Percentiles rank a stretch among this genome's conserved stretches.
Conservation (phyloP, 139 green algal genomes). For the Gonium pectorale region DNA sequence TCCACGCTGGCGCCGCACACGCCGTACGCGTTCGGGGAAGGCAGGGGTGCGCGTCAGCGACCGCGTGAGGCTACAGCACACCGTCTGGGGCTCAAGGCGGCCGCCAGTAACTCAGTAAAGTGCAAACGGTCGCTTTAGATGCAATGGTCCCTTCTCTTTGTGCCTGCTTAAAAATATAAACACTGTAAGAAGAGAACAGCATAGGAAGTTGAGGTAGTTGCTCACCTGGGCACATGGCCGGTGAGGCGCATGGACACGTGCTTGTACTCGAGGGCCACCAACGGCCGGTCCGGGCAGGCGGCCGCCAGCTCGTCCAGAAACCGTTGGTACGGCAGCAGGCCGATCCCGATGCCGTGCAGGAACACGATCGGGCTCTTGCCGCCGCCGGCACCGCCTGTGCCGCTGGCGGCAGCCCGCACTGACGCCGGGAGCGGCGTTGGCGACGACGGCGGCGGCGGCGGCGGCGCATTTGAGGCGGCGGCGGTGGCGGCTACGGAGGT, state of each 20-base stretch:
- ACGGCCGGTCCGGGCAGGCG: background rate
- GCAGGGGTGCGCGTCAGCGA: too few species aligned
- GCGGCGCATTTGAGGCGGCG: background rate
- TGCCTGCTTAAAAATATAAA: too few species aligned
- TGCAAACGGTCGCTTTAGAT: too few species aligned
- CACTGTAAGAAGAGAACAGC: background rate
- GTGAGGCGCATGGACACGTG: slow-evolving; percentile 43
- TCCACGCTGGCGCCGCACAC: too few species aligned
- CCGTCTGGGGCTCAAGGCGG: too few species aligned
- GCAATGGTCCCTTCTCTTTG: too few species aligned
- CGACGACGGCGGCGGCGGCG: background rate
- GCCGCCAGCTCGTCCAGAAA: slow-evolving; percentile 36
- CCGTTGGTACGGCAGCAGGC: slow-evolving; percentile 37
- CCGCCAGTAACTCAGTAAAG: too few species aligned
- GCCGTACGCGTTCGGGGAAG: too few species aligned
- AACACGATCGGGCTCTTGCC: slow-evolving; percentile 30
- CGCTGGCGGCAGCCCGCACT: background rate
- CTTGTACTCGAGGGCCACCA: slow-evolving; percentile 43
- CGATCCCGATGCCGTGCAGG: slow-evolving; percentile 45
- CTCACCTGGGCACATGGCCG: slow-evolving; percentile 22
- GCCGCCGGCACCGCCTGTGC: background rate
- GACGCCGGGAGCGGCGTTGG: background rate
- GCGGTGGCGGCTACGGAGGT: background rate
- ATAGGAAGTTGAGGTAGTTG: too few species aligned
- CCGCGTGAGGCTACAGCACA: too few species aligned